Evolutionary conservation across 768 basidiomycete species (phyloP).

Genomic region (Podaxis sp.): DNA sequence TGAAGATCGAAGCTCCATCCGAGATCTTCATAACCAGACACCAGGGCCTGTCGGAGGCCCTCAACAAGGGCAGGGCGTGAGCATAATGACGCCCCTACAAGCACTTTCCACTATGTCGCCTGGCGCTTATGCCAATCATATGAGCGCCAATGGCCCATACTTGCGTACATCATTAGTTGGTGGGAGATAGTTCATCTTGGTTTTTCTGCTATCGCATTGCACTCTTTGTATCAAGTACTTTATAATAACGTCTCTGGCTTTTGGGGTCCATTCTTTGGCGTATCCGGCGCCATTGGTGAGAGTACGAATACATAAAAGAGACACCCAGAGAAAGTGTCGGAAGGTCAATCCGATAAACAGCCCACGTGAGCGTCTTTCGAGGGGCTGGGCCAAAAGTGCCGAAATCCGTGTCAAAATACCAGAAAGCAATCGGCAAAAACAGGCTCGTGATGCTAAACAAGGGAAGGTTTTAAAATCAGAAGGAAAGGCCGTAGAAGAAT

Average conservation of each 20-base stretch:
- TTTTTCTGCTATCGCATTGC: slow-evolving; percentile 14
- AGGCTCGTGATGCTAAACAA: background rate
- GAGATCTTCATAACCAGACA: slow-evolving; percentile 55
- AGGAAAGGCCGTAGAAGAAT: background rate
- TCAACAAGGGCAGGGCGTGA: slow-evolving; percentile 32
- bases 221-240: slow-evolving; percentile 3
- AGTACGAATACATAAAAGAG: background rate
- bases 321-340: background rate
- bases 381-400: background rate
- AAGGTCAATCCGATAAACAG: background rate
- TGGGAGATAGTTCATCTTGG: slow-evolving; percentile 31
- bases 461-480: background rate
- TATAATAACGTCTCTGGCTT: slow-evolving; percentile 2
- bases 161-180: slow-evolving; percentile 60
- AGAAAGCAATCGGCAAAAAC: background rate
- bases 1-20: slow-evolving; percentile 55
- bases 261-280: background rate
- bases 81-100: slow-evolving; percentile 45
- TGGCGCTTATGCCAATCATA: slow-evolving; percentile 37
- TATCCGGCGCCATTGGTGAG: too few relatives aligned
- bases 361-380: background rate
- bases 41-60: slow-evolving; percentile 38
- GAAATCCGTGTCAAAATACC: slow-evolving; percentile 2
- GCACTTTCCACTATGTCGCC: slow-evolving; percentile 41
- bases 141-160: slow-evolving; percentile 58